These are phyloP conservation scores for Chiua virens DNA, from an alignment of 768 basidiomycete species.

Conservation along the genomic window DNA sequence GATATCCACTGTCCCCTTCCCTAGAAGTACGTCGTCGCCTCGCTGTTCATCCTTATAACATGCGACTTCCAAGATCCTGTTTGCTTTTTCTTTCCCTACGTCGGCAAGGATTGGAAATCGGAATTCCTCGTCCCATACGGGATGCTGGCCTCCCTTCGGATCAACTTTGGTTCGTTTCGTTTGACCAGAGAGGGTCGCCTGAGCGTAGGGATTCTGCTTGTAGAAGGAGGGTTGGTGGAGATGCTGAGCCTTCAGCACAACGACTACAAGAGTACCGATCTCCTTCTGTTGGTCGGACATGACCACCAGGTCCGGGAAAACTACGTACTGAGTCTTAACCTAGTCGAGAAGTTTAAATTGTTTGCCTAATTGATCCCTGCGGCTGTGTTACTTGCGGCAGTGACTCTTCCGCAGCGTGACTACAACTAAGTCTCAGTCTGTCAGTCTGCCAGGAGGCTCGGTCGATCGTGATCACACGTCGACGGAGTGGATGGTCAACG, in stretches of 20 bases:
- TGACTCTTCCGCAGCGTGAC: too few relatives aligned
- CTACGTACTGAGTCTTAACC: too few relatives aligned
- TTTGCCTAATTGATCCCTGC: too few relatives aligned
- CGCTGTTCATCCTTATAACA: conserved; percentile 79
- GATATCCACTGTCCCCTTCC: conserved; percentile 74
- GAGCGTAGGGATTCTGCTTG: conserved; percentile 88
- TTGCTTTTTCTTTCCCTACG: conserved; percentile 42
- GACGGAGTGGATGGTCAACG: too few relatives aligned
- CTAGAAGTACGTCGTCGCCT: conserved; percentile 71
- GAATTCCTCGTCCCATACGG: conserved; percentile 89
- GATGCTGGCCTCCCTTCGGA: conserved; percentile 88
- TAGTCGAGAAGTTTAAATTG: too few relatives aligned
- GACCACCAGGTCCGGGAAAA: background rate
- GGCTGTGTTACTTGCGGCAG: too few relatives aligned
- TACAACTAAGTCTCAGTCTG: too few relatives aligned
- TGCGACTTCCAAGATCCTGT: conserved; percentile 65
- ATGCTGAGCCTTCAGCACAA: conserved; percentile 83
- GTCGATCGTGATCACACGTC: too few relatives aligned
- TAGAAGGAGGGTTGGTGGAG: conserved; percentile 84
- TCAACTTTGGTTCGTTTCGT: conserved; percentile 73
- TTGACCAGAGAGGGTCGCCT: conserved; percentile 56
- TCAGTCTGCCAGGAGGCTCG: too few relatives aligned
- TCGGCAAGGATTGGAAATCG: conserved; percentile 71
- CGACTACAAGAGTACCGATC: conserved; percentile 81
- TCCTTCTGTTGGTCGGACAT: conserved; percentile 39